Evolutionary conservation across 441 rosid species (phyloP).

Genomic region (Manihot esculenta): DNA sequence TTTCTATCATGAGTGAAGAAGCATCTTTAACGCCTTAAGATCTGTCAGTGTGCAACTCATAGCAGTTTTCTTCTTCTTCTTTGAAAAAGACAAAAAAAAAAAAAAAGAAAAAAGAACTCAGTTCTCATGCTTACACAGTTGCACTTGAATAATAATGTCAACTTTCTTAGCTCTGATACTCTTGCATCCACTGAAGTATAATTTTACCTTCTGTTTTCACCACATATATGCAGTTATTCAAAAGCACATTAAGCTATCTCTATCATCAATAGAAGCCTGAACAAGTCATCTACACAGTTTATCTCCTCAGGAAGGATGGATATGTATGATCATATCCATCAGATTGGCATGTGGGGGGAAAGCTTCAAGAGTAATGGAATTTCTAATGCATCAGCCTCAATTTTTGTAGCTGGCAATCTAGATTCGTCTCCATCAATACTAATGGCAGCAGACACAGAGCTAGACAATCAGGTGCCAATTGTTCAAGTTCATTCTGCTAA

Average conservation of each 20-base stretch:
- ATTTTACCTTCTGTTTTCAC: slow-evolving; percentile 2
- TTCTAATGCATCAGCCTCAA: slow-evolving; percentile 47
- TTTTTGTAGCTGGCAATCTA: slow-evolving; percentile 52
- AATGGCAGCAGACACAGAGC: slow-evolving; percentile 48
- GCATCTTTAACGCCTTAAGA: too few species aligned
- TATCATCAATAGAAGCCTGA: slow-evolving; percentile 55
- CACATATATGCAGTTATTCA: slow-evolving; percentile 15
- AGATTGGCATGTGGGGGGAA: slow-evolving; percentile 84
- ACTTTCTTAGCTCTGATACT: slow-evolving; percentile 18
- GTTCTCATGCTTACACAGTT: slow-evolving; percentile 3
- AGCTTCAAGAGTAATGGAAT: slow-evolving; percentile 54
- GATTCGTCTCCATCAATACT: slow-evolving; percentile 50
- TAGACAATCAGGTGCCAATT: slow-evolving; percentile 60
- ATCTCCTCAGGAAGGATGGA: slow-evolving; percentile 70
- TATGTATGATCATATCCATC: slow-evolving; percentile 72
- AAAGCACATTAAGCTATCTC: slow-evolving; percentile 31
- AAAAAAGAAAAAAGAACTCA: not conserved
- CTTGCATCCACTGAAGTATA: slow-evolving; percentile 14
- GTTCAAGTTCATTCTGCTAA: slow-evolving; percentile 18
- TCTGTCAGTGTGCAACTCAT: slow-evolving; percentile 7
- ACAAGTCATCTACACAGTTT: slow-evolving; percentile 72
- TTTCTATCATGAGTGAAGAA: too few species aligned
- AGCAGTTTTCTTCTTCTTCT: not conserved
- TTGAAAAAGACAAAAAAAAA: too few species aligned
- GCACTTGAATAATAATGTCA: slow-evolving; percentile 8